Evolutionary conservation across 371 early-diverging fungal genomes (phyloP).

Genomic region (Spiromyces aspiralis): DNA sequence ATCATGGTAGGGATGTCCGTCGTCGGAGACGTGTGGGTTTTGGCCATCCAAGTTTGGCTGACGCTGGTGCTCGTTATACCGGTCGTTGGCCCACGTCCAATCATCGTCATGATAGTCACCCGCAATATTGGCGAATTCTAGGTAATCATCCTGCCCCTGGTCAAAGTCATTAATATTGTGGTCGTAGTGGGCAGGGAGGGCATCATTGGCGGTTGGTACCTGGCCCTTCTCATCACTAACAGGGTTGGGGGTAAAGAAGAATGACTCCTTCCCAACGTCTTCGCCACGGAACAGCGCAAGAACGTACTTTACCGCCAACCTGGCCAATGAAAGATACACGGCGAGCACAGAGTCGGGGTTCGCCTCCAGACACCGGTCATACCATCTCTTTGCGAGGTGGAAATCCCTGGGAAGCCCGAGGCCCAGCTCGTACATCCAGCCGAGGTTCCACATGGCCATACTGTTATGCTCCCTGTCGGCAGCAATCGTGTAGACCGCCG

Average conservation of each 20-base stretch:
- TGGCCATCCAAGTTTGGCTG: background rate
- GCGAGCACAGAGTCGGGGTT: conserved; percentile 72
- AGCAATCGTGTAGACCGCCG: conserved; percentile 72
- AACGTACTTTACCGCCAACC: conserved; percentile 48
- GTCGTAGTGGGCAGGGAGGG: background rate
- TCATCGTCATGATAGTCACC: background rate
- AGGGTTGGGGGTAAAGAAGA: conserved; percentile 23
- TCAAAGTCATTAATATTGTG: background rate
- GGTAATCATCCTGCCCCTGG: background rate
- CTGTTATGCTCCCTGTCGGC: conserved; percentile 62
- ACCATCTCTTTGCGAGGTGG: conserved; percentile 82
- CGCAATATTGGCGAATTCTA: background rate
- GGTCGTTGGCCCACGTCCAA: background rate
- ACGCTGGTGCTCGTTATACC: too few species aligned
- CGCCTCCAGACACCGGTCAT: conserved; percentile 55
- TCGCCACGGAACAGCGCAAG: conserved; percentile 44
- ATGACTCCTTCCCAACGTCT: conserved; percentile 28
- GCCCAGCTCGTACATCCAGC: conserved; percentile 96
- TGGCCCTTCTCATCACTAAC: background rate
- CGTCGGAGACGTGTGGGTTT: background rate
- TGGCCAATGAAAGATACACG: conserved; percentile 54
- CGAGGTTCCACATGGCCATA: conserved; percentile 91
- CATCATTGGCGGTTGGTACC: background rate
- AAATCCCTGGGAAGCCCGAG: conserved; percentile 77
- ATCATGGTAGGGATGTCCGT: background rate